Percentiles rank a stretch among this genome's conserved stretches.
phyloP scores from a whole-genome alignment of 495 filamentous ascomycete genomes.

The Antarctomyces pellizariae region DNA sequence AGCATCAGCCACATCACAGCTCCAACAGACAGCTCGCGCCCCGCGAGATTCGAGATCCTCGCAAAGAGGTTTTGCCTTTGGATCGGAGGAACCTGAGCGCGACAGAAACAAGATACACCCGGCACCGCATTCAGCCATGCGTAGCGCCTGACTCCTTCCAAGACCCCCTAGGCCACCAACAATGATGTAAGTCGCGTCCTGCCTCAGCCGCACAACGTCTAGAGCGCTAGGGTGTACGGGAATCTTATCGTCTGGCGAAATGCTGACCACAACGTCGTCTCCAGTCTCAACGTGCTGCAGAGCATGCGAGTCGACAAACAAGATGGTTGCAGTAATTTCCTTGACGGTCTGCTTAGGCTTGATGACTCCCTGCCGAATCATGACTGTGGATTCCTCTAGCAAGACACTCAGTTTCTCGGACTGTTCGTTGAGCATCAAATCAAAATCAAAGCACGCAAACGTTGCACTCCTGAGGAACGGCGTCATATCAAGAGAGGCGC shows the following conservation, averaged over 20 bases:
- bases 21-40: slow-evolving; percentile 10
- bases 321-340: slow-evolving; percentile 21
- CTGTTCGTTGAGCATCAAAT: slow-evolving; percentile 6
- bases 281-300: slow-evolving; percentile 26
- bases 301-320: slow-evolving; percentile 16
- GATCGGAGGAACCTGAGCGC: slow-evolving; percentile 19
- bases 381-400: slow-evolving; percentile 33
- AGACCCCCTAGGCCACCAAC: slow-evolving; percentile 42
- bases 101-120: slow-evolving; percentile 32
- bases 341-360: slow-evolving; percentile 32
- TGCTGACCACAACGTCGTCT: slow-evolving; percentile 29
- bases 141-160: slow-evolving; percentile 31
- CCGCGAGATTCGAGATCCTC: slow-evolving; percentile 5
- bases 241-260: slow-evolving; percentile 10
- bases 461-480: slow-evolving; percentile 15
- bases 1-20: slow-evolving; percentile 19
- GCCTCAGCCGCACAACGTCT: slow-evolving; percentile 13
- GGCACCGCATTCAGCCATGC: slow-evolving; percentile 36
- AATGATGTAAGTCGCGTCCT: slow-evolving; percentile 29
- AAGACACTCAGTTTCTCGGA: slow-evolving; percentile 18
- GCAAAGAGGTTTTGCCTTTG: slow-evolving; percentile 6
- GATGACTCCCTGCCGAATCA: slow-evolving; percentile 33
- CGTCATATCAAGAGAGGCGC: slow-evolving; percentile 13
- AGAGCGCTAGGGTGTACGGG: slow-evolving; percentile 4
- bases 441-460: slow-evolving; percentile 4